These are phyloP conservation scores for Combretum micranthum DNA, from an alignment of 345 rosid genomes.

Conservation along the genomic window DNA sequence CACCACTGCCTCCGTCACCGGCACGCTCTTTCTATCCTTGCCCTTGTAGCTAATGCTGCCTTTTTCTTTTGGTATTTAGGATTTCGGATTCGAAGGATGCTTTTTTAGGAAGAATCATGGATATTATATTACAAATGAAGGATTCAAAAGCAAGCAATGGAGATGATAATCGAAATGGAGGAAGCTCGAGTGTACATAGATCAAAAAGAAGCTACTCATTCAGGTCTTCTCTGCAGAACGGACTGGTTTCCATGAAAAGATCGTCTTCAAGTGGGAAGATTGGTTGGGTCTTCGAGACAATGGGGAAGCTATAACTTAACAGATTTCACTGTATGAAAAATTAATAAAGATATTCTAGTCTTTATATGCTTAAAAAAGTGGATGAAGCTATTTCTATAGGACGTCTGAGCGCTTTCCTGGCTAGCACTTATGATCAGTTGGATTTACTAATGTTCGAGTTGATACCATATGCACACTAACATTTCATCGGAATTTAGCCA, in stretches of 20 bases:
- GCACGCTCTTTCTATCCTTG: background rate
- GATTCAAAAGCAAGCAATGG: background rate
- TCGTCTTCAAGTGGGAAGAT: constrained; percentile 31
- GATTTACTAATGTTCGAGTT: too few species aligned
- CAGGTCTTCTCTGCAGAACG: constrained; percentile 32
- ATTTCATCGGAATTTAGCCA: too few species aligned
- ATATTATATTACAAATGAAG: constrained; percentile 6
- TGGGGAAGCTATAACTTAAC: constrained; percentile 20
- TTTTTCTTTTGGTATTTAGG: constrained; percentile 12
- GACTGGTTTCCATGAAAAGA: constrained; percentile 30
- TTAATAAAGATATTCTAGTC: too few species aligned
- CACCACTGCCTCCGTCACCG: background rate
- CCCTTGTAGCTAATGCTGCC: background rate
- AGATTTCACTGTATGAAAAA: too few species aligned
- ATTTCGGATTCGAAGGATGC: background rate
- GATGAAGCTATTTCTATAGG: too few species aligned
- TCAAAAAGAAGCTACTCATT: constrained; percentile 26
- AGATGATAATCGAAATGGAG: constrained; percentile 5
- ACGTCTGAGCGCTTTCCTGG: too few species aligned
- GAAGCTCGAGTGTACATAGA: constrained; percentile 19
- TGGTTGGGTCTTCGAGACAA: constrained; percentile 21
- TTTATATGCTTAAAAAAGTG: too few species aligned
- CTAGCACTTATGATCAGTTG: too few species aligned
- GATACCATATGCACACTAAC: too few species aligned
- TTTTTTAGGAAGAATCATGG: background rate